These are phyloP conservation scores for Yamadazyma aaseri DNA, from an alignment of 1,139 yeast genomes.

Conservation along the genomic window DNA sequence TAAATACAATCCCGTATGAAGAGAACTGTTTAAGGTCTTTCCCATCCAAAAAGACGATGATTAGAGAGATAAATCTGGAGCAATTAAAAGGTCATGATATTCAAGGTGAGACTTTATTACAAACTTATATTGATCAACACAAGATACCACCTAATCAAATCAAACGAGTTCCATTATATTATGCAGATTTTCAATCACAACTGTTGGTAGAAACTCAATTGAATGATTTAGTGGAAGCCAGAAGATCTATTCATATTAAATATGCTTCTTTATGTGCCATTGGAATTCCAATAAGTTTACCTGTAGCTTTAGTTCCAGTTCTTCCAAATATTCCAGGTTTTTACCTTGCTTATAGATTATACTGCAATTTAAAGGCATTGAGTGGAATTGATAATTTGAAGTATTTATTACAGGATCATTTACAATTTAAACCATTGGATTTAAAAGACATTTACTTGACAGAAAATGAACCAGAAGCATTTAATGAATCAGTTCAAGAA, in stretches of 20 bases:
- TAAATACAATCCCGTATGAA: conserved; percentile 50
- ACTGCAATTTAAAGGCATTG: conserved; percentile 80
- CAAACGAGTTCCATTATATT: conserved; percentile 43
- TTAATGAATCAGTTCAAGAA: conserved; percentile 16
- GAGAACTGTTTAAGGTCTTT: conserved; percentile 52
- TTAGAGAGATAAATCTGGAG: conserved; percentile 39
- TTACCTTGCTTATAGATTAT: conserved; percentile 76
- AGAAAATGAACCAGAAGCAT: conserved; percentile 11
- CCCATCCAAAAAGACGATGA: conserved; percentile 49
- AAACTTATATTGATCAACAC: conserved; percentile 30
- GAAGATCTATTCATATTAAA: conserved; percentile 30
- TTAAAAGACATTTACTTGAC: conserved; percentile 8
- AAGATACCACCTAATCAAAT: conserved; percentile 32
- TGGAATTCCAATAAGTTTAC: conserved; percentile 76
- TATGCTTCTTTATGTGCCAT: conserved; percentile 48
- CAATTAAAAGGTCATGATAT: conserved; percentile 2
- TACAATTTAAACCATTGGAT: conserved; percentile 19
- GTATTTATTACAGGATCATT: conserved; percentile 37
- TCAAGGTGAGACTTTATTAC: conserved; percentile 20
- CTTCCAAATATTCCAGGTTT: conserved; percentile 95
- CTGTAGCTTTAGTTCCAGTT: conserved; percentile 80
- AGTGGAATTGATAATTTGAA: conserved; percentile 71
- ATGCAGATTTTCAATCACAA: conserved; percentile 38
- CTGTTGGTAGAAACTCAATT: conserved; percentile 33
- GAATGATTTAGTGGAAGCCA: conserved; percentile 24